These are phyloP conservation scores for Albophoma yamanashiensis DNA, from an alignment of 2,329 filamentous ascomycete genomes.

Conservation along the genomic window DNA sequence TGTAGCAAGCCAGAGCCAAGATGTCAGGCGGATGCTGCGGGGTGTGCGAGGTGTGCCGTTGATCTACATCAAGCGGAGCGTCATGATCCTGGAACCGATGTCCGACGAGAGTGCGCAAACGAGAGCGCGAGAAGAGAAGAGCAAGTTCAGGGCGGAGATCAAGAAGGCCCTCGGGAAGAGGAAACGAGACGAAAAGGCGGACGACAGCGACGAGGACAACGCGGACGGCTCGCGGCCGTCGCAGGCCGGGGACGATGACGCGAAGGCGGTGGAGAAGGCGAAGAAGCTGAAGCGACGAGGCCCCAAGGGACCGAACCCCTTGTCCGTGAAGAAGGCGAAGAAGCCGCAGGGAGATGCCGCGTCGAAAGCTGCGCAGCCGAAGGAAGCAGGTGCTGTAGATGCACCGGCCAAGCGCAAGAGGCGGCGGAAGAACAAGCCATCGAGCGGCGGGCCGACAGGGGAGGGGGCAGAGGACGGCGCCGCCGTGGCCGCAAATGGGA, in stretches of 20 bases:
- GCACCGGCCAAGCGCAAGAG: constrained; percentile 19
- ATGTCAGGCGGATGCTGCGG: constrained; percentile 53
- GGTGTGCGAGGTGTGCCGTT: constrained; percentile 62
- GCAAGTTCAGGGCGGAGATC: constrained; percentile 63
- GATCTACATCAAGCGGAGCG: constrained; percentile 67
- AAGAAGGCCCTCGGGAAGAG: constrained; percentile 39
- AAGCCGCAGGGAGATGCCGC: constrained; percentile 26
- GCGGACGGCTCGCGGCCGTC: constrained; percentile 15
- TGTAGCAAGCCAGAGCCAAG: constrained; percentile 61
- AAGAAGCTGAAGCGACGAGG: constrained; percentile 50
- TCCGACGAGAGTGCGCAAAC: constrained; percentile 52
- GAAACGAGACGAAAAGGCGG: constrained; percentile 36
- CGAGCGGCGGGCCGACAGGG: constrained; percentile 6
- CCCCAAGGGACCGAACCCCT: constrained; percentile 59
- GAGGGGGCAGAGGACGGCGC: constrained; percentile 5
- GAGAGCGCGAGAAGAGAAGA: constrained; percentile 57
- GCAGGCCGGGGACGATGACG: constrained; percentile 18
- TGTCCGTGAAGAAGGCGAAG: constrained; percentile 61
- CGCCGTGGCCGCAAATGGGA: constrained; percentile 5
- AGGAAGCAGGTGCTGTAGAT: constrained; percentile 11
- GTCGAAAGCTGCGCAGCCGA: constrained; percentile 17
- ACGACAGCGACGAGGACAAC: constrained; percentile 27
- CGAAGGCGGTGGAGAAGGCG: constrained; percentile 25
- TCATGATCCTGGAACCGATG: constrained; percentile 67
- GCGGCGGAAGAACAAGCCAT: constrained; percentile 18